Percentiles rank a stretch among this genome's conserved stretches.
phyloP scores from a whole-genome alignment of 2,329 filamentous ascomycete genomes.

The Phyllosticta citriasiana region DNA sequence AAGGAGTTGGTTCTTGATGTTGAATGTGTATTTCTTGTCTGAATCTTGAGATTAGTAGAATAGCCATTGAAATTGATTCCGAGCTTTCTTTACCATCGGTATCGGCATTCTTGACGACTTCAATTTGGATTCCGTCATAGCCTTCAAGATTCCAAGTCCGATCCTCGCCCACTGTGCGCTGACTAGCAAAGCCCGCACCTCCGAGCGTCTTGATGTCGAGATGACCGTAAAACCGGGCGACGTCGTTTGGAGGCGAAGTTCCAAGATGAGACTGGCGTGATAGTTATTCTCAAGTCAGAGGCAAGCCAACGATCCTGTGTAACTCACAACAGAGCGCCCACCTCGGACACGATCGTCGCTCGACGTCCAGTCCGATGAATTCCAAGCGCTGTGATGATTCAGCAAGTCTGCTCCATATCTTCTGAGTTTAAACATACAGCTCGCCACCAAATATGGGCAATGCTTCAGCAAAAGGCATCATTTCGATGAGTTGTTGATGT shows the following conservation, averaged over 20 bases:
- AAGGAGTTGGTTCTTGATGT: conserved; percentile 60
- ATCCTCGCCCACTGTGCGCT: conserved; percentile 52
- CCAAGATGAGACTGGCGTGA: conserved; percentile 38
- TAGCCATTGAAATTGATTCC: background rate
- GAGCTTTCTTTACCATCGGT: background rate
- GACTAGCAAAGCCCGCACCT: conserved; percentile 73
- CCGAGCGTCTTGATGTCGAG: conserved; percentile 67
- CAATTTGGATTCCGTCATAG: conserved; percentile 52
- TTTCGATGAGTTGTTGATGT: background rate
- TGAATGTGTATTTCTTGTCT: conserved; percentile 61
- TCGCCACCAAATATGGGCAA: conserved; percentile 1
- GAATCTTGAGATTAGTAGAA: background rate
- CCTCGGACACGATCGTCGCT: conserved; percentile 71
- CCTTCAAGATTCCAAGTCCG: conserved; percentile 52
- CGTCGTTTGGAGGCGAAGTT: conserved; percentile 22
- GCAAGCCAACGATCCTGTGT: background rate
- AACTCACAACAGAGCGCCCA: conserved; percentile 49
- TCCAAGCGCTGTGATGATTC: conserved; percentile 44
- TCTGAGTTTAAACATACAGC: background rate
- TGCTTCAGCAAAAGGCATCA: background rate
- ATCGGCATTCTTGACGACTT: conserved; percentile 28
- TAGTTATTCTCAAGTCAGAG: background rate
- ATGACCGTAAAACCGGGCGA: conserved; percentile 52
- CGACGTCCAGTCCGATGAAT: conserved; percentile 51
- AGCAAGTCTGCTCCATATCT: background rate